A percentile compares a stretch with the other conserved stretches of the same genome.
Evolutionary conservation across 2,329 filamentous ascomycete species (phyloP).

Genomic region (Colletotrichum australisinense): DNA sequence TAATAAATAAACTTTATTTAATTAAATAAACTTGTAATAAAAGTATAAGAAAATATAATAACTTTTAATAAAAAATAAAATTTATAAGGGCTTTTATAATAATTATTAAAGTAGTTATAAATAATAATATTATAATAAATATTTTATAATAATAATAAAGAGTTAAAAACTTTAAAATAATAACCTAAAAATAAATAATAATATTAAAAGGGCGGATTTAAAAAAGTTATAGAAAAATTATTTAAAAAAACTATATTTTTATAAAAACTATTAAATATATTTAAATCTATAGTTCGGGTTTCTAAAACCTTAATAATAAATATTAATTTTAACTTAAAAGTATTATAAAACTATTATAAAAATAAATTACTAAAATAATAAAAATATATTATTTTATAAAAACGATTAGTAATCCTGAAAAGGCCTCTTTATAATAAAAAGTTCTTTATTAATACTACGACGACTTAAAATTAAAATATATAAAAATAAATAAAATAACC

Average conservation of each 20-base stretch:
- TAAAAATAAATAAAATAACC: background rate
- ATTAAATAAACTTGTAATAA: background rate
- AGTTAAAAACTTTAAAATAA: background rate
- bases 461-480: background rate
- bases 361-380: background rate
- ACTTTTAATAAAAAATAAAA: background rate
- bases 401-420: background rate
- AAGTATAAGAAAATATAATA: background rate
- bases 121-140: background rate
- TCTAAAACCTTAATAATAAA: background rate
- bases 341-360: background rate
- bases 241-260: background rate
- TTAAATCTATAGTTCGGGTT: too few relatives aligned
- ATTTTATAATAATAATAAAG: conserved; percentile 42
- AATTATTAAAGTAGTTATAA: background rate
- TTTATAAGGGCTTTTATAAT: background rate
- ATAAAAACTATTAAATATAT: background rate
- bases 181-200: background rate
- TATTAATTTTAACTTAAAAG: background rate
- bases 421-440: background rate
- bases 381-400: background rate
- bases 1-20: background rate
- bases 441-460: conserved; percentile 4
- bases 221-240: background rate
- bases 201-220: background rate